Evolutionary conservation across 371 early-diverging fungal genomes (phyloP), one percentile per base, ranked within the genome.

Genomic region (Circinella umbellata): DNA sequence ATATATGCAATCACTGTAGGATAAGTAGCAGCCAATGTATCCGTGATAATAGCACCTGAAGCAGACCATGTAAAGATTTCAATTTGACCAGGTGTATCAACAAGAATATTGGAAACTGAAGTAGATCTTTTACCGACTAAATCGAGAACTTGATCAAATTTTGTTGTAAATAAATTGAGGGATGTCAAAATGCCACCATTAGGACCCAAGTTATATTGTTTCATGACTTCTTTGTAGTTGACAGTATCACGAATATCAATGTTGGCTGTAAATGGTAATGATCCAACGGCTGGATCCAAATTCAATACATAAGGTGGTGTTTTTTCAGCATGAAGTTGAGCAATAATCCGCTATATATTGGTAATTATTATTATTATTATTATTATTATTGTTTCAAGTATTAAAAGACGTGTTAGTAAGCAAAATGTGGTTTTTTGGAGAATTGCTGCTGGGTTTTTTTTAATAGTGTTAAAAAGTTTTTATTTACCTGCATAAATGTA

Each of bases 1-100:
- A 99, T 92, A 77, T 99, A 99, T 4, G 95, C 93, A 17, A 99
- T 84, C 62, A 95, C 93, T 0, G 99, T 95, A 11, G 98, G 97
- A 74, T 95, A 95, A 4, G 94, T 83, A 0, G 97, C 92, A 0
- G 98, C 96, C 53, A 99, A 82, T 4, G 96, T 91, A 71, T 98
- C 97, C 4, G 98, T 96, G 73, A 99, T 96, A 72, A 99, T 98
- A 47, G 96, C 87, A 35, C 99, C 99, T 9, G 98, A 95, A 10
- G 99, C 98, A 47, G 99, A 98, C 98, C 99, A 99, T 17, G 99
- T 99, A 86, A 99, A 99, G 69, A 99, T 97, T 85, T 99, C 99
- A 73, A 99, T 99, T 81, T 99, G 99, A 20, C 99, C 99, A 42
- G 99, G 99, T 14, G 99, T 99, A 81, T 99, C 99, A n/a, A 99